phyloP scores from a whole-genome alignment of 129 eudicot species.

The Pseudognaphalium luteoalbum region DNA sequence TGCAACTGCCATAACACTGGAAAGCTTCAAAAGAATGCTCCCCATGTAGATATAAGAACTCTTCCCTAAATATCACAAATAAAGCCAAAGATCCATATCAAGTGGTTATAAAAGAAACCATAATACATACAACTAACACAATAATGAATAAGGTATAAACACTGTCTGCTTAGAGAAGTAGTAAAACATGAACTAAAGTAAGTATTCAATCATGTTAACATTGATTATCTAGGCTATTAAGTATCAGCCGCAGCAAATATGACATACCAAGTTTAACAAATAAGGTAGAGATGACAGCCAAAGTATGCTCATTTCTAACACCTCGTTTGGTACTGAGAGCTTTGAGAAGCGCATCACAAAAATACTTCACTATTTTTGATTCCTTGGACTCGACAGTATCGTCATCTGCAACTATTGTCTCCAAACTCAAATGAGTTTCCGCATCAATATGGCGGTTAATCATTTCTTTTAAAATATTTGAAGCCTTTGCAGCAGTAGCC shows the following conservation, averaged over 20 bases:
- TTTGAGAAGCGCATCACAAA: constrained; percentile 55
- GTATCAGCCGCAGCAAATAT: background rate
- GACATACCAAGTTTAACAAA: constrained; percentile 81
- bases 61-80: constrained; percentile 45
- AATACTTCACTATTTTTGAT: constrained; percentile 42
- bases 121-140: background rate
- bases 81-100: constrained; percentile 2
- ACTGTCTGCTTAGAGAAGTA: background rate
- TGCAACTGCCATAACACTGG: constrained; percentile 46
- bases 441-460: constrained; percentile 51
- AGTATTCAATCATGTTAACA: background rate
- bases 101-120: constrained; percentile 13
- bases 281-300: constrained; percentile 59
- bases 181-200: background rate
- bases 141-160: background rate
- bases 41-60: constrained; percentile 58
- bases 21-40: constrained; percentile 60
- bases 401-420: constrained; percentile 34
- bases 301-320: constrained; percentile 60
- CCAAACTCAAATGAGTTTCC: constrained; percentile 23
- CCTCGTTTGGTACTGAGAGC: constrained; percentile 37
- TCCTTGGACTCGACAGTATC: constrained; percentile 36
- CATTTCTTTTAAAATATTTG: constrained; percentile 54
- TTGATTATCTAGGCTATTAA: background rate
- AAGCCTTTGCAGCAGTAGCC: constrained; percentile 62